Base-by-base conservation (phyloP, 768 basidiomycete species). In the Fomitopsis serialis region DNA sequence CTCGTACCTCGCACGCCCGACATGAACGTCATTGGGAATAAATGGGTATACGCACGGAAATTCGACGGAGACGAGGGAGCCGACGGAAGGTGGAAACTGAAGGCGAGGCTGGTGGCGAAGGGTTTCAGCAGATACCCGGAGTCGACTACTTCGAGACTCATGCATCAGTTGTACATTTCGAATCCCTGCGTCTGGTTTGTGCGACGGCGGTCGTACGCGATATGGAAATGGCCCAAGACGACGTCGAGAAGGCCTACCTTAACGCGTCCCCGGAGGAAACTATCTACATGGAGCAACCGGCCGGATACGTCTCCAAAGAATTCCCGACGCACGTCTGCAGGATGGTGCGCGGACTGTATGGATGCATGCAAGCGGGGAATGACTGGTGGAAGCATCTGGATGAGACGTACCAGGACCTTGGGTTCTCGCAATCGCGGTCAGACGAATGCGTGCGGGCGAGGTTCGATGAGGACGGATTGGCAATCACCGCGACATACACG, bases 41-140 rank as follows among this genome's bases (percentile, higher is more conserved):
- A n/a, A n/a, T n/a, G n/a, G 50, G 25, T 19, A 9, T 52, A 44
- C 34, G 49, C 49, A 19, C 49, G 13, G 37, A 50, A 50, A 21
- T 40, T 35, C 22, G 23, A 50, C 34, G 27, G 8, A n/a, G n/a
- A n/a, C n/a, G n/a, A n/a, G n/a, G n/a, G n/a, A n/a, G n/a, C n/a
- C n/a, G 12, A 43, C 17, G 50, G 8, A 8, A 10, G 19, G 42
- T 43, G 42, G 42, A 43, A 43, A n/a, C 42, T n/a, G 19, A 43
- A 43, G 22, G 42, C 19, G 13, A 8, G 42, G 13, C 19, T 43
- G 17, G 42, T 43, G 8, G 42, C 71, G 1, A 59, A 68, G 37
- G 74, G 75, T 0, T 72, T 68, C 56, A 59, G 0, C 74, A 76
- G 49, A 53, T 67, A 43, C 42, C 17, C 19, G 42, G 22, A 10